Conservation (phyloP, 192 early-diverging fungal genomes). For the Bifiguratus adelaidae region DNA sequence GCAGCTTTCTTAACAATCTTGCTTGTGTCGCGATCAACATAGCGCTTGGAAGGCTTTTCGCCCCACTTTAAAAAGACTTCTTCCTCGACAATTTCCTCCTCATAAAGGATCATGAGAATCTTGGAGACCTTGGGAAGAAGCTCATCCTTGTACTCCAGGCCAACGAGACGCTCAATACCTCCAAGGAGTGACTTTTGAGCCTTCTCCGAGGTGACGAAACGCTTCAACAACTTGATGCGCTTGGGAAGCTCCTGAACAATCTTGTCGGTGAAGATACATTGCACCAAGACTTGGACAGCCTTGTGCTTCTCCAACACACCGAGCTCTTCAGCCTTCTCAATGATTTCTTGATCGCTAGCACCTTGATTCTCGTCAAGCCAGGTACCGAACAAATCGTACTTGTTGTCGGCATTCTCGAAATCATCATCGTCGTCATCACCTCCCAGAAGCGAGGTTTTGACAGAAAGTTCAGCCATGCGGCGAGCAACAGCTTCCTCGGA, state of each 20-base stretch:
- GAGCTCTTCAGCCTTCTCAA: constrained; percentile 68
- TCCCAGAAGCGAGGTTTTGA: constrained; percentile 26
- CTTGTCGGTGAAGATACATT: constrained; percentile 66
- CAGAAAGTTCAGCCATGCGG: constrained; percentile 57
- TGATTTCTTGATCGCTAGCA: constrained; percentile 60
- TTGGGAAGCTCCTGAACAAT: constrained; percentile 60
- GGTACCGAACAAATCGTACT: constrained; percentile 70
- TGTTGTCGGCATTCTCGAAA: constrained; percentile 40
- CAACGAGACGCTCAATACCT: constrained; percentile 82
- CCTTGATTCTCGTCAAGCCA: constrained; percentile 51
- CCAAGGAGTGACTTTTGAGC: constrained; percentile 82
- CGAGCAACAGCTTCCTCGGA: constrained; percentile 64
- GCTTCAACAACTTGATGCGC: constrained; percentile 54
- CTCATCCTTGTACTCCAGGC: constrained; percentile 33
- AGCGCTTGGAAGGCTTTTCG: constrained; percentile 62
- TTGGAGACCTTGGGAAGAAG: constrained; percentile 55
- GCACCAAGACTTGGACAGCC: constrained; percentile 67
- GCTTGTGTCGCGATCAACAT: constrained; percentile 71
- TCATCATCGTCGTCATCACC: constrained; percentile 51
- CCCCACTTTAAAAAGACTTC: constrained; percentile 84
- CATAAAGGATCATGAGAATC: constrained; percentile 84
- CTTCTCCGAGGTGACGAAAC: constrained; percentile 74
- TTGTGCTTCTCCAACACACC: constrained; percentile 67
- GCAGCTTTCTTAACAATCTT: constrained; percentile 80
- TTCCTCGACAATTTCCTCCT: constrained; percentile 87